phyloP scores from a whole-genome alignment of 1,284 basidiomycete species.

The Trametes pubescens region DNA sequence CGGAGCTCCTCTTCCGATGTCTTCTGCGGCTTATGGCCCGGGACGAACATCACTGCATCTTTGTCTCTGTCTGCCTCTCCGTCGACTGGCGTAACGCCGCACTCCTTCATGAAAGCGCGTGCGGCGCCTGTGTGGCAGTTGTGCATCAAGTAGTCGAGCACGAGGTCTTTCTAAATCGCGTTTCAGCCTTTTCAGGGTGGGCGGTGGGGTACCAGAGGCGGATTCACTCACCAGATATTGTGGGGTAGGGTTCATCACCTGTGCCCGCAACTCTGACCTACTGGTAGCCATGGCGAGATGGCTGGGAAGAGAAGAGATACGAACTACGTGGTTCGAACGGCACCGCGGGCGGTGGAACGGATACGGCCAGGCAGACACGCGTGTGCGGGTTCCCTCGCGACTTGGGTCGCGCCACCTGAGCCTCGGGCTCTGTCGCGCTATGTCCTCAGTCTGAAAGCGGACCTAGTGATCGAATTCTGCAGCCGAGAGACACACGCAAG shows the following conservation, averaged over 20 bases:
- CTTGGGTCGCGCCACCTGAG: conserved; percentile 14
- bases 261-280: conserved; percentile 14
- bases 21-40: conserved; percentile 36
- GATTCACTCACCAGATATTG: conserved; percentile 34
- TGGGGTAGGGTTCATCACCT: conserved; percentile 31
- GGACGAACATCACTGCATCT: conserved; percentile 27
- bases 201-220: background rate
- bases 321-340: background rate
- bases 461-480: background rate
- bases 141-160: conserved; percentile 84
- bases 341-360: background rate
- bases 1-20: conserved; percentile 17
- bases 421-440: conserved; percentile 1
- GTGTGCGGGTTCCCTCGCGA: conserved; percentile 6
- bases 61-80: conserved; percentile 77
- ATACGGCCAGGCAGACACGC: conserved; percentile 9
- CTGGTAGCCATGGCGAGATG: conserved; percentile 21
- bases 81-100: conserved; percentile 64
- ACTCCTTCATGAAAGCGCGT: conserved; percentile 73
- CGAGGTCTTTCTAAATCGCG: conserved; percentile 64
- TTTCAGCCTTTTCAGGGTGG: background rate
- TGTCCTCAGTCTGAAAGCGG: background rate
- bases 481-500: background rate
- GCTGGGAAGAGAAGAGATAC: background rate
- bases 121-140: conserved; percentile 77